Evolutionary conservation across 345 rosid species (phyloP), one percentile per base, ranked within the genome.

Genomic region (Bretschneidera sinensis): DNA sequence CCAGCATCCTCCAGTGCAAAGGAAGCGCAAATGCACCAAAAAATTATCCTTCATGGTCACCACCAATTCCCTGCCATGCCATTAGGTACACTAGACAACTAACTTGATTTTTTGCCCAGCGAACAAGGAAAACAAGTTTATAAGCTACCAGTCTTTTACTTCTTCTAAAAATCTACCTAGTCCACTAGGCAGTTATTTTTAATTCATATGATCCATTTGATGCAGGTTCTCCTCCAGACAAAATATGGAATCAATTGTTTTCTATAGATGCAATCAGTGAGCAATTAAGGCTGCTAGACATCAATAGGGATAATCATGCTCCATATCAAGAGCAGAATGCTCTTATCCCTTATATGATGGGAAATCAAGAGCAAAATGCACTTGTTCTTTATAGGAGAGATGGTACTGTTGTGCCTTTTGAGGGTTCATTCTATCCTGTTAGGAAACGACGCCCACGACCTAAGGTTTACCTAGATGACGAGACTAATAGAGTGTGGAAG

Each of bases 401-500:
- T 61, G 88, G 87, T 23, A 73, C 76, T 22, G 24, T 88, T 60
- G 79, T 86, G 67, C 89, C 97, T 49, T 71, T 70, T 49, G 78
- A 65, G 10, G 76, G 66, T 34, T 56, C 74, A 43, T 61, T 66
- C 31, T 62, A 72, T 58, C 69, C 76, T 10, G 54, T 69, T 33
- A 88, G 72, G 67, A 88, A 72, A 54, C 76, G 73, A 24, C 81
- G 54, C 51, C 81, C 85, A 48, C 75, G 97, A 67, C 85, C 97
- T 21, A 88, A 79, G 77, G 97, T 88, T 47, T 88, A 94, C 51
- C 66, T 94, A 20, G 99, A 94, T 71, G 83, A 76, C 47, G 99
- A 94, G 66, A 88, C 96, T 9, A 81, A 76, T 45, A 83, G 87
- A 57, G 89, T 95, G 20, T 95, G 96, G 91, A 86, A 79, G 64